Percentiles rank a stretch among this genome's conserved stretches.
Conservation (phyloP, 2,329 filamentous ascomycete species). For the Hypomyces rosellus region DNA sequence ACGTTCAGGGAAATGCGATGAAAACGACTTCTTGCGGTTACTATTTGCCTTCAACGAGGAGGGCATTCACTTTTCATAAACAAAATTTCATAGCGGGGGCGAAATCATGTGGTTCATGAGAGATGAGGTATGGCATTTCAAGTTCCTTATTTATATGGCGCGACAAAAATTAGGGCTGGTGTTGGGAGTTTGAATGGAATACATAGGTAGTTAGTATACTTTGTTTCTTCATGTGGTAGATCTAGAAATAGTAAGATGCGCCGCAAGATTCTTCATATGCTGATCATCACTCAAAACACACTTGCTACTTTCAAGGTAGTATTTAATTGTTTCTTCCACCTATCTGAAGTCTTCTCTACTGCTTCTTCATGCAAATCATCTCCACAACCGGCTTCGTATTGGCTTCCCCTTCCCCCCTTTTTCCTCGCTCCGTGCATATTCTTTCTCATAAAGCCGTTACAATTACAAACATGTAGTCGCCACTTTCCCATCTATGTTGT, state of each 20-base stretch:
- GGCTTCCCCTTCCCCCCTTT: neutral
- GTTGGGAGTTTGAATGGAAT: neutral
- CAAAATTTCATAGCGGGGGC: neutral
- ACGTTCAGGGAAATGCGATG: constrained; percentile 79
- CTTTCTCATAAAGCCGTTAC: constrained; percentile 17
- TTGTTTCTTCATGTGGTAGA: neutral
- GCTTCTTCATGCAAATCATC: neutral
- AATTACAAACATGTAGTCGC: constrained; percentile 20
- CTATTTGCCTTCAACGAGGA: constrained; percentile 81
- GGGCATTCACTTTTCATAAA: constrained; percentile 81
- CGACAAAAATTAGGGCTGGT: neutral
- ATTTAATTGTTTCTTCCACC: neutral
- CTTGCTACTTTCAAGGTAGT: no score
- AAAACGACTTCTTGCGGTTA: constrained; percentile 83
- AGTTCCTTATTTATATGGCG: neutral
- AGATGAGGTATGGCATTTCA: neutral
- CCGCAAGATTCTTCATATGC: no score
- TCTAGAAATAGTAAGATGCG: no score
- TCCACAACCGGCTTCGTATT: neutral
- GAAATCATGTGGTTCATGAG: neutral
- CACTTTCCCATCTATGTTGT: constrained; percentile 19
- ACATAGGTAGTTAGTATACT: neutral
- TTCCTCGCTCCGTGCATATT: neutral
- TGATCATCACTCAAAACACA: neutral
- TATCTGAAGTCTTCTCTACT: constrained; percentile 1